A percentile compares a stretch with the other conserved stretches of the same genome.
Conservation (phyloP, 1,284 basidiomycete genomes). For the Lentinula novae-zelandiae region DNA sequence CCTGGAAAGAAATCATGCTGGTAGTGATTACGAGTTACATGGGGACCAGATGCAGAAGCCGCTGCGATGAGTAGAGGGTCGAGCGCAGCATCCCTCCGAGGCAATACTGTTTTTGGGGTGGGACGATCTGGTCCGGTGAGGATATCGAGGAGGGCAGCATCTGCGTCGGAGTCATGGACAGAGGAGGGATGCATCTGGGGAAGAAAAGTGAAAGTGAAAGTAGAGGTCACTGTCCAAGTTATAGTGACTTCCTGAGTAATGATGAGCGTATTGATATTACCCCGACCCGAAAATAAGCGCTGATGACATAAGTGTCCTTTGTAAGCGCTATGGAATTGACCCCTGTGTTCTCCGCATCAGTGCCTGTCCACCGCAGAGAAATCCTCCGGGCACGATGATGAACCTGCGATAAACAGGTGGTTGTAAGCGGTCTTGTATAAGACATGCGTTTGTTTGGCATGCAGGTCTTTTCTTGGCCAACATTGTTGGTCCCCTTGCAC, state of each 20-base stretch:
- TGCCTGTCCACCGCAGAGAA: background rate
- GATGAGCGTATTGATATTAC: background rate
- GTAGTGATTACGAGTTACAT: conserved; percentile 76
- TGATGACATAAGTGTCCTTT: background rate
- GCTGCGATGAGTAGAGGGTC: conserved; percentile 73
- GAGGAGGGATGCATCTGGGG: conserved; percentile 1
- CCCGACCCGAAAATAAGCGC: conserved; percentile 12
- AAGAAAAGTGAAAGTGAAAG: background rate
- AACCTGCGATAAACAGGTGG: too few species aligned
- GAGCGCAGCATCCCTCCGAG: conserved; percentile 61
- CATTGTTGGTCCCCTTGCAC: too few species aligned
- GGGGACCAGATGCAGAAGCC: conserved; percentile 63
- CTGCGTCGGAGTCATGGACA: conserved; percentile 18
- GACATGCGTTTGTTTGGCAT: too few species aligned
- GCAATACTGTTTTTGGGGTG: conserved; percentile 13
- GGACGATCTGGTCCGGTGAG: conserved; percentile 34
- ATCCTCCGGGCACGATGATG: background rate
- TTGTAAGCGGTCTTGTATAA: too few species aligned
- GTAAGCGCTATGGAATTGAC: background rate
- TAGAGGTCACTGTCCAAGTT: background rate
- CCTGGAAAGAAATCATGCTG: conserved; percentile 68
- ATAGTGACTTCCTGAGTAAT: background rate
- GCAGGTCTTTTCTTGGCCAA: background rate
- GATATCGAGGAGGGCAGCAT: conserved; percentile 38
- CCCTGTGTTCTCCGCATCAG: background rate